Percentiles rank a stretch among this genome's conserved stretches.
Conservation (phyloP, 75 land plant species). For the Sequoia sempervirens region DNA sequence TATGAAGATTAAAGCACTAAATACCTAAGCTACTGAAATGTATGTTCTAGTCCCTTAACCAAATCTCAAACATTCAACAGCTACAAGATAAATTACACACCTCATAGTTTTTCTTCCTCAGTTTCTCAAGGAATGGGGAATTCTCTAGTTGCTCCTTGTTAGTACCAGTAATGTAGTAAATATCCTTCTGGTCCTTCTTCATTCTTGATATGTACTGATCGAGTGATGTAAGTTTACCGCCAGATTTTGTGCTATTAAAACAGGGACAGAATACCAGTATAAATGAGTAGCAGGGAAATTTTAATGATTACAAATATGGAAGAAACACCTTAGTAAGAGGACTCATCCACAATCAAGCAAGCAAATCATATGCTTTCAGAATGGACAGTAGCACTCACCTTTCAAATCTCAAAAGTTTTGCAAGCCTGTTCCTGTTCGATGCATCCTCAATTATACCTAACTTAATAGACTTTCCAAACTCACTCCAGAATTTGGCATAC, state of each 20-base stretch:
- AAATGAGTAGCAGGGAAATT: not conserved
- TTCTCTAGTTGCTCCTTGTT: constrained; percentile 90
- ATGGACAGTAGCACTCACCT: constrained; percentile 37
- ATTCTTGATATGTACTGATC: constrained; percentile 94
- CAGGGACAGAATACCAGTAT: not conserved
- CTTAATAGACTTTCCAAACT: constrained; percentile 95
- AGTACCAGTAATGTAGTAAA: constrained; percentile 90
- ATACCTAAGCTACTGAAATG: not conserved
- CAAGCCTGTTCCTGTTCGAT: constrained; percentile 85
- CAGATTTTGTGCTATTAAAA: constrained; percentile 75
- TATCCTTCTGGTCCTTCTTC: constrained; percentile 90
- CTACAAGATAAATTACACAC: constrained; percentile 25
- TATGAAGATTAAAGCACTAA: not conserved
- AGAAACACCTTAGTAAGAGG: not conserved
- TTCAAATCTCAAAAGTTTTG: constrained; percentile 90
- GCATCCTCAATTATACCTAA: constrained; percentile 99
- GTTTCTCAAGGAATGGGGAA: constrained; percentile 94
- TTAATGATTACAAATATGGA: not conserved
- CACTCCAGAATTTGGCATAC: constrained; percentile 95
- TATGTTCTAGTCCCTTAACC: not conserved
- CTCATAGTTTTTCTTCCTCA: constrained; percentile 90
- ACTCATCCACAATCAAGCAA: not conserved
- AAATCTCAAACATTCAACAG: constrained; percentile 8
- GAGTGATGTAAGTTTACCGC: constrained; percentile 73
- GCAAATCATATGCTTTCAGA: not conserved